These are phyloP conservation scores for Neodidymelliopsis sp. DNA, from an alignment of 2,329 filamentous ascomycete genomes.

Conservation along the genomic window DNA sequence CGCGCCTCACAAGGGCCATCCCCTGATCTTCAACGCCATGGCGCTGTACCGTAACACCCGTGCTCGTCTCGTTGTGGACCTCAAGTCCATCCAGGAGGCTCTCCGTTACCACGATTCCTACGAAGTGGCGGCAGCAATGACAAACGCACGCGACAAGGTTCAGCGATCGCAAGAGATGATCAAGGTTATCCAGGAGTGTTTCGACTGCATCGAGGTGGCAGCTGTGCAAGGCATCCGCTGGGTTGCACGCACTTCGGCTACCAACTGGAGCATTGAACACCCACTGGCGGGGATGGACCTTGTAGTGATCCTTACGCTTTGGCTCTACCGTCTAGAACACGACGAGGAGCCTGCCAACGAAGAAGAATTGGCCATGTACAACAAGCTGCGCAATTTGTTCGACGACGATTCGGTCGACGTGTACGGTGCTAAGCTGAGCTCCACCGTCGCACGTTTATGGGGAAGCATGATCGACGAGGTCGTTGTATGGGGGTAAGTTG, in stretches of 20 bases:
- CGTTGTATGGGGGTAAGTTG: slow-evolving; percentile 96
- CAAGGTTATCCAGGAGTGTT: slow-evolving; percentile 97
- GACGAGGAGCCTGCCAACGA: slow-evolving; percentile 90
- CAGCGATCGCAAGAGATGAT: slow-evolving; percentile 97
- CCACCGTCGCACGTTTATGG: slow-evolving; percentile 94
- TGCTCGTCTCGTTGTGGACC: slow-evolving; percentile 88
- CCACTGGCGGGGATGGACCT: slow-evolving; percentile 95
- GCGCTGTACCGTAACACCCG: slow-evolving; percentile 95
- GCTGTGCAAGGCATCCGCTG: slow-evolving; percentile 94
- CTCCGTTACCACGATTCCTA: slow-evolving; percentile 96
- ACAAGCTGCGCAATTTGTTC: slow-evolving; percentile 88
- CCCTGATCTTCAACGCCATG: slow-evolving; percentile 97
- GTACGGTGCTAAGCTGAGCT: slow-evolving; percentile 85
- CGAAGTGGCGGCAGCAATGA: slow-evolving; percentile 97
- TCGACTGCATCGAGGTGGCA: slow-evolving; percentile 95
- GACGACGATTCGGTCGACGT: slow-evolving; percentile 87
- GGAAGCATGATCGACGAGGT: slow-evolving; percentile 98
- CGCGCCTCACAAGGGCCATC: slow-evolving; percentile 94
- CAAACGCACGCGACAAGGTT: slow-evolving; percentile 88
- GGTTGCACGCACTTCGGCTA: slow-evolving; percentile 96
- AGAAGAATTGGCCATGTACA: slow-evolving; percentile 88
- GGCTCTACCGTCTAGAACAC: slow-evolving; percentile 99
- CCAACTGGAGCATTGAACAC: slow-evolving; percentile 99
- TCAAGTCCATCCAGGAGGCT: slow-evolving; percentile 95
- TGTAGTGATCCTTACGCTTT: slow-evolving; percentile 96